These are phyloP conservation scores for Ustilago esculenta DNA, from an alignment of 1,284 basidiomycete species.

Conservation along the genomic window DNA sequence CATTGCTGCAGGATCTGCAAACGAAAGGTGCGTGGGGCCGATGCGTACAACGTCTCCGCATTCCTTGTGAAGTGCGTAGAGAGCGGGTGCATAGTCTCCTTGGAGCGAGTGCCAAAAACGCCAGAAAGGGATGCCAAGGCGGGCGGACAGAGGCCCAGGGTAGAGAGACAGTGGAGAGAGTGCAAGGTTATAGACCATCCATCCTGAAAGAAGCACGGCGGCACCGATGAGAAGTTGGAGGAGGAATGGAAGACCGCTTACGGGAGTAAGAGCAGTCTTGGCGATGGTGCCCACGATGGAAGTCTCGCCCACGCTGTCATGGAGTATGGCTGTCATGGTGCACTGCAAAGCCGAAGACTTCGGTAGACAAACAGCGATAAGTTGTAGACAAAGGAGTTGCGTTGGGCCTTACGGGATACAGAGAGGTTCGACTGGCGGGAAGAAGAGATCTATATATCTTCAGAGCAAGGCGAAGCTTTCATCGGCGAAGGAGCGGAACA, in stretches of 20 bases:
- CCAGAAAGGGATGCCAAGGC: conserved; percentile 51
- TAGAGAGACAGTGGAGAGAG: conserved; percentile 46
- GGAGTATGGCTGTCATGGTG: conserved; percentile 17
- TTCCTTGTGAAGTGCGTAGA: conserved; percentile 35
- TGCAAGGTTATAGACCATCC: conserved; percentile 38
- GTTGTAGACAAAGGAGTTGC: not conserved
- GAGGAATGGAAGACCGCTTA: conserved; percentile 14
- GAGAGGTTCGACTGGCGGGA: too few relatives aligned
- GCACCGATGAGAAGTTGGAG: conserved; percentile 14
- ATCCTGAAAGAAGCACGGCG: conserved; percentile 9
- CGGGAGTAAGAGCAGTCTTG: conserved; percentile 12
- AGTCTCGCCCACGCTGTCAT: conserved; percentile 10
- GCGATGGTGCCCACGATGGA: conserved; percentile 22
- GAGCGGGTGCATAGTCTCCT: conserved; percentile 43
- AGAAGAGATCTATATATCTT: conserved; percentile 31
- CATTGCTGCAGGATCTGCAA: conserved; percentile 45
- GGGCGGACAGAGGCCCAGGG: conserved; percentile 46
- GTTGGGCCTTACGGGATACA: too few relatives aligned
- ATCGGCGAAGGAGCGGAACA: too few relatives aligned
- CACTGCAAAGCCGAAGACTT: not conserved
- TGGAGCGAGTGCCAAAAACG: conserved; percentile 42
- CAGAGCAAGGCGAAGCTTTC: too few relatives aligned
- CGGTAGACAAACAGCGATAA: conserved; percentile 11
- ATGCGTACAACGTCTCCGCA: conserved; percentile 56
- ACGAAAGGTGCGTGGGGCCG: conserved; percentile 52